Conservation (phyloP, 257 asterid species). For the Oldenlandia corymbosa region DNA sequence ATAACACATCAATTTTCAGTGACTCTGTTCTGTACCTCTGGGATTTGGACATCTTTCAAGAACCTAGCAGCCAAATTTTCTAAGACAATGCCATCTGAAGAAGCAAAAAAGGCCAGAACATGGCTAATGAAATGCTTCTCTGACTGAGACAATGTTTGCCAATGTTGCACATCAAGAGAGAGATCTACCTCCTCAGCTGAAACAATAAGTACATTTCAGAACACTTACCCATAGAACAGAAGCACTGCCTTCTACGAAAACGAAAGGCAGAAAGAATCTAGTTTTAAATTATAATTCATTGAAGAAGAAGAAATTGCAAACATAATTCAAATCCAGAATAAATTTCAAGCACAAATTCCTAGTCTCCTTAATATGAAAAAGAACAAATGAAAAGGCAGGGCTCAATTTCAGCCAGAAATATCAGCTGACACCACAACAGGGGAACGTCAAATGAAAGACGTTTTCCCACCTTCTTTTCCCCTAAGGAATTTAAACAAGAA, state of each 20-base stretch:
- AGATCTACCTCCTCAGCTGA: slow-evolving; percentile 92
- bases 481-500: neutral
- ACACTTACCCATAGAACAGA: neutral
- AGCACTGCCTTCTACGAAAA: neutral
- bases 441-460: neutral
- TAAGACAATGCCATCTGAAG: slow-evolving; percentile 80
- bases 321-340: neutral
- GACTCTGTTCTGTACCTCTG: slow-evolving; percentile 42
- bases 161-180: slow-evolving; percentile 66
- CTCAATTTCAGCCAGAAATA: neutral
- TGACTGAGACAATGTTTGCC: slow-evolving; percentile 53
- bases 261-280: neutral
- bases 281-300: neutral
- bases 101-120: slow-evolving; percentile 70
- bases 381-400: neutral
- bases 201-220: slow-evolving; percentile 14
- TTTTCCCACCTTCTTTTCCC: neutral
- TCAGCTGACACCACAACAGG: neutral
- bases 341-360: neutral
- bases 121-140: slow-evolving; percentile 74
- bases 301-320: neutral
- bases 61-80: slow-evolving; percentile 79
- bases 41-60: slow-evolving; percentile 62
- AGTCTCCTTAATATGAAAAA: neutral
- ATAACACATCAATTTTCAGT: neutral